These are phyloP conservation scores for Plasmopara halstedii DNA, from an alignment of 352 stramenopile species.

Conservation along the genomic window DNA sequence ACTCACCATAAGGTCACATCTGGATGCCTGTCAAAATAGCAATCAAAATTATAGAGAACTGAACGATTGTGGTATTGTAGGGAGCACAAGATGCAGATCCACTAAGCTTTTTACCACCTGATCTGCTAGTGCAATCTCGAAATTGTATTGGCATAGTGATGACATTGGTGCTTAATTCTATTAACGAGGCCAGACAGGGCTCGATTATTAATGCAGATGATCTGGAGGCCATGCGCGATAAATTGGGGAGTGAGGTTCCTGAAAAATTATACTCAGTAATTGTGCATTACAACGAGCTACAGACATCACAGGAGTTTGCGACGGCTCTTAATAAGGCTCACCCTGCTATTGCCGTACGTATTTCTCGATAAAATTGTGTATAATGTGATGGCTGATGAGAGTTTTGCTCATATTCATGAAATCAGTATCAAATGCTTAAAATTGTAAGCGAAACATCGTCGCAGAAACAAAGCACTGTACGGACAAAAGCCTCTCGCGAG, in stretches of 20 bases:
- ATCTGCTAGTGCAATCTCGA: conserved; percentile 46
- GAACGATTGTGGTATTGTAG: conserved; percentile 12
- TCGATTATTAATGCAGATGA: conserved; percentile 46
- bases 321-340: conserved; percentile 60
- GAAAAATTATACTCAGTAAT: conserved; percentile 83
- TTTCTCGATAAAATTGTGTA: neutral
- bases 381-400: conserved; percentile 1
- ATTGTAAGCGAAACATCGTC: conserved; percentile 64
- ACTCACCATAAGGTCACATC: conserved; percentile 77
- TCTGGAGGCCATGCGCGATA: conserved; percentile 39
- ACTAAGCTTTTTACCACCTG: conserved; percentile 40
- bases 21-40: neutral
- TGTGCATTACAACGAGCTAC: conserved; percentile 91
- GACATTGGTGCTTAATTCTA: conserved; percentile 45
- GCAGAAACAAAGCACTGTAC: conserved; percentile 69
- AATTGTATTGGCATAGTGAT: conserved; percentile 67
- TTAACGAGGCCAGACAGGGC: conserved; percentile 58
- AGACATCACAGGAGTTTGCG: conserved; percentile 82
- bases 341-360: conserved; percentile 52
- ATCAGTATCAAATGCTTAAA: conserved; percentile 77
- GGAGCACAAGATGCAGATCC: conserved; percentile 70
- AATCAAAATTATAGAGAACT: neutral
- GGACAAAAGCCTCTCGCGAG: conserved; percentile 52
- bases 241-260: conserved; percentile 38
- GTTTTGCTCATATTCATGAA: conserved; percentile 2